Evolutionary conservation across 1,284 basidiomycete genomes (phyloP), one percentile per base, ranked within the genome.

Genomic region (Schizopora paradoxa): DNA sequence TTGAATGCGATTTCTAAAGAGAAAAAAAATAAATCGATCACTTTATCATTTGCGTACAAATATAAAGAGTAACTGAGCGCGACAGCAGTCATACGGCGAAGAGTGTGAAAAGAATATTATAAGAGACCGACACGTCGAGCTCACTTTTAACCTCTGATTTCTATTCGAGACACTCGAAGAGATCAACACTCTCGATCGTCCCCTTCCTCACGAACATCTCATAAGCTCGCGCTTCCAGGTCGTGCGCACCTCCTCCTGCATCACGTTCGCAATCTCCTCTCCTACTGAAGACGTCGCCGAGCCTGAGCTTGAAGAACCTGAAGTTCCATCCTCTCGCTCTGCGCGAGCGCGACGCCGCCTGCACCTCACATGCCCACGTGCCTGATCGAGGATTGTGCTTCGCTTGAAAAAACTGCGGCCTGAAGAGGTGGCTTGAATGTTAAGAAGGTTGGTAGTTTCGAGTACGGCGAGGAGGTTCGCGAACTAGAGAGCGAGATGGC

Each of bases 401-500:
- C 84, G 74, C 31, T 72, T 65, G 40, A 86, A 66, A 1, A 67
- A 58, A 19, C 77, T 68, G 0, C 58, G 54, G 18, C 64, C 47
- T 18, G 60, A 55, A 10, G 61, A 50, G 0, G 68, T 64, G 1
- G 76, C 65, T 1, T 69, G 66, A 5, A 86, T n/a, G n/a, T n/a
- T n/a, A n/a, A n/a, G 64, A 1, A 89, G 66, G 2, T 86, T 86
- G 2, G 74, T 70, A 5, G 81, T 84, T 61, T 90, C 87, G 27
- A 90, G 66, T 45, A 90, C 65, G 18, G 76, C 75, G 0, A 85
- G 58, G 1, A 90, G 66, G 52, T 90, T 87, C 0, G 70, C 67
- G 54, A 89, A 89, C 54, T 90, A 86, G 76, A 82, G 5, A 84
- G 73, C 6, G 81, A 85, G 3, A 82, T 83, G 2, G 82, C 69